Conservation (phyloP, 2,329 filamentous ascomycete genomes). For the Corniculantispora saksenae region DNA sequence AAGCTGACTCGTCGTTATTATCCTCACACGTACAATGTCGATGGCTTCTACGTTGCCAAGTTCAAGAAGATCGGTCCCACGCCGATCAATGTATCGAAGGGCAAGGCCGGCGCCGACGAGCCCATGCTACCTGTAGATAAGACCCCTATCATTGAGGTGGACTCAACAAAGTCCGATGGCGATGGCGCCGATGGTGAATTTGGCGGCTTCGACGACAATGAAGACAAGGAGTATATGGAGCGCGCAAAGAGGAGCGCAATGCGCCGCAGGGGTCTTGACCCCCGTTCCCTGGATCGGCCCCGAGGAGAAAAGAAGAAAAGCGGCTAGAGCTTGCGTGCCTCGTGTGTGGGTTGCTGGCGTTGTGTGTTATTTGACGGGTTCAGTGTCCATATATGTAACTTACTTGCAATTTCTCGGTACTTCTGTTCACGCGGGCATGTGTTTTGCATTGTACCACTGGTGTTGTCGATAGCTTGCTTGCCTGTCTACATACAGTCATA, state of each 20-base stretch:
- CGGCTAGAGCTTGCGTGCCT: not conserved
- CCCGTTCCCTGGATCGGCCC: constrained; percentile 41
- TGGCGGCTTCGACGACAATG: constrained; percentile 73
- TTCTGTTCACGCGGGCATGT: not conserved
- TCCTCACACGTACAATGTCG: constrained; percentile 90
- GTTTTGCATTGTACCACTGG: not conserved
- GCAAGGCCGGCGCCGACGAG: constrained; percentile 27
- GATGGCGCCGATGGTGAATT: constrained; percentile 45
- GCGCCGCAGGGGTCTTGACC: constrained; percentile 73
- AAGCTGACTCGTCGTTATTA: constrained; percentile 84
- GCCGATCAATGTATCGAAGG: constrained; percentile 50
- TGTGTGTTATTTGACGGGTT: not conserved
- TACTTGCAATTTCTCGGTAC: not conserved
- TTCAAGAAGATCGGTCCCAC: constrained; percentile 89
- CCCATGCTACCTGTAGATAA: constrained; percentile 62
- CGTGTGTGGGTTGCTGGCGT: not conserved
- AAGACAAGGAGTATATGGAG: constrained; percentile 70
- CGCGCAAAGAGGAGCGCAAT: constrained; percentile 73
- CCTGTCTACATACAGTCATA: too few relatives aligned
- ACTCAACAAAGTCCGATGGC: constrained; percentile 36
- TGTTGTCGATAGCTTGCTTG: too few relatives aligned
- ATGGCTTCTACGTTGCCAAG: constrained; percentile 98
- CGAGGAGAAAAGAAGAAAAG: not conserved
- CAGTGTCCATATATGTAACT: not conserved
- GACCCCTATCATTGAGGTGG: constrained; percentile 58